These are phyloP conservation scores for Eucalyptus camaldulensis DNA, from an alignment of 345 rosid species.

Conservation along the genomic window DNA sequence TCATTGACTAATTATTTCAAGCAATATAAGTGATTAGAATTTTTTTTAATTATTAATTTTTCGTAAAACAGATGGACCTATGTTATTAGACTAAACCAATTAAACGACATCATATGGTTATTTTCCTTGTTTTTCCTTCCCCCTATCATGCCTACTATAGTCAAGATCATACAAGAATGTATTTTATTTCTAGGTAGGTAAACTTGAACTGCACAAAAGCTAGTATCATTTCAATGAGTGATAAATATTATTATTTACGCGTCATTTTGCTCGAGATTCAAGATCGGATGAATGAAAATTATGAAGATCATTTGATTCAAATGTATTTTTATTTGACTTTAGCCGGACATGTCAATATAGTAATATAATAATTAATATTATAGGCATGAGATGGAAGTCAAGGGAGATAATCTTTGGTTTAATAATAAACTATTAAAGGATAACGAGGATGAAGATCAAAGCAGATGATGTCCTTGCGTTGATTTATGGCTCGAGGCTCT, in stretches of 20 bases:
- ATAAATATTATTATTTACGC: neutral
- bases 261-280: neutral
- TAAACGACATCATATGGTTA: neutral
- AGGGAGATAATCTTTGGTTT: no score
- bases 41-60: no score
- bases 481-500: no score
- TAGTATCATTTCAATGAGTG: neutral
- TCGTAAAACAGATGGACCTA: neutral
- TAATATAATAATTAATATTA: neutral
- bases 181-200: neutral
- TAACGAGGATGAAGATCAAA: no score
- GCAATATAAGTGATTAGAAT: no score
- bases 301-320: neutral
- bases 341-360: neutral
- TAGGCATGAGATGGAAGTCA: neutral
- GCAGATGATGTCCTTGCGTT: no score
- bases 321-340: neutral
- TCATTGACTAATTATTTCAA: no score
- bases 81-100: neutral
- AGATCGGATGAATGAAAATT: neutral
- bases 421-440: no score
- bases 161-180: neutral
- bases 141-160: neutral
- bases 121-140: neutral
- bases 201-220: neutral